A percentile compares a stretch with the other conserved stretches of the same genome.
Conservation (phyloP, 306 rosid species). For the Dryas octopetala region DNA sequence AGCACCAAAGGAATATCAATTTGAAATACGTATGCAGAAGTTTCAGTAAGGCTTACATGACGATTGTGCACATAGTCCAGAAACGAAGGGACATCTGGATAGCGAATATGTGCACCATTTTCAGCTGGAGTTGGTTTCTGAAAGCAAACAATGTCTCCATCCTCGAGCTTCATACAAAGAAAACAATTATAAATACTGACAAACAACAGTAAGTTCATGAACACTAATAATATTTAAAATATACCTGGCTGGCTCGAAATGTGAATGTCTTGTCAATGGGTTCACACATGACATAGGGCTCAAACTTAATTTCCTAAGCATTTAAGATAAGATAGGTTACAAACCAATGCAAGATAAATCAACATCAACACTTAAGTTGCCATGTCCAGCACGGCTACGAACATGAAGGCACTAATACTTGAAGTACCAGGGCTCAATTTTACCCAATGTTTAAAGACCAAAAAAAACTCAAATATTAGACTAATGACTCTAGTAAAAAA, state of each 20-base stretch:
- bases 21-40: not conserved
- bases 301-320: slow-evolving; percentile 89
- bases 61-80: slow-evolving; percentile 92
- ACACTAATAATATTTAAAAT: not conserved
- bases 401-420: not conserved
- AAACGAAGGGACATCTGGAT: slow-evolving; percentile 91
- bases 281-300: slow-evolving; percentile 96
- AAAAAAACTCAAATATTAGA: not conserved
- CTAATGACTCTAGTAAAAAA: not conserved
- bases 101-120: slow-evolving; percentile 54
- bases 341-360: not conserved
- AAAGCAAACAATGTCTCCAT: slow-evolving; percentile 91
- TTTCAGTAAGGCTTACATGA: slow-evolving; percentile 49
- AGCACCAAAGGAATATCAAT: not conserved
- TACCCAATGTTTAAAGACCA: not conserved
- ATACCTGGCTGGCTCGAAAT: slow-evolving; percentile 90
- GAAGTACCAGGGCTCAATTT: not conserved
- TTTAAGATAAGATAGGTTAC: slow-evolving; percentile 9
- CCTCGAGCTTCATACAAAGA: slow-evolving; percentile 68
- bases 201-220: not conserved
- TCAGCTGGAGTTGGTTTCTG: slow-evolving; percentile 64
- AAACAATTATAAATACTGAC: slow-evolving; percentile 17
- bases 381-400: not conserved
- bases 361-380: not conserved
- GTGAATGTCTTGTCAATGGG: slow-evolving; percentile 82